These are phyloP conservation scores for Didymellaceae sp. DNA, from an alignment of 2,329 filamentous ascomycete genomes.

Conservation along the genomic window DNA sequence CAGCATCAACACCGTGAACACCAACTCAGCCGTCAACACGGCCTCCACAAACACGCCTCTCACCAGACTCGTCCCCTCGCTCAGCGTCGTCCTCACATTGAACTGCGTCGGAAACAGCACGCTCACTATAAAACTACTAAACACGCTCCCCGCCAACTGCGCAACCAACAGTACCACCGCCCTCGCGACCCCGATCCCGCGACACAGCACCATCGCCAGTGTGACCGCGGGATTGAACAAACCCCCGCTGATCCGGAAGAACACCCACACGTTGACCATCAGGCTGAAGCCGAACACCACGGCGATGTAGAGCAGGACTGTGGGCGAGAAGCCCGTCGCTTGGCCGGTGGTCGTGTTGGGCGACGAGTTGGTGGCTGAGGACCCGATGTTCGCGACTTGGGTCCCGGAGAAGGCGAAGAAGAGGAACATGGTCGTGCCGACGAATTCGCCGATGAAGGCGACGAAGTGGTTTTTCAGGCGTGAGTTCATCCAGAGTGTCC, in stretches of 20 bases:
- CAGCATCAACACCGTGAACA: slow-evolving; percentile 61
- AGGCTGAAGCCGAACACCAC: slow-evolving; percentile 47
- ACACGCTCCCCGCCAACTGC: slow-evolving; percentile 55
- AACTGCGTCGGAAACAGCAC: slow-evolving; percentile 55
- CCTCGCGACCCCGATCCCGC: slow-evolving; percentile 52
- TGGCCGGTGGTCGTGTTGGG: slow-evolving; percentile 50
- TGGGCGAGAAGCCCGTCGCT: slow-evolving; percentile 26
- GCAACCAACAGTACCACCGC: slow-evolving; percentile 53
- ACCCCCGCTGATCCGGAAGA: slow-evolving; percentile 47
- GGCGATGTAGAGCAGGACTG: slow-evolving; percentile 46
- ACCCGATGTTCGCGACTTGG: slow-evolving; percentile 57
- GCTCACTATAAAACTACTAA: slow-evolving; percentile 53
- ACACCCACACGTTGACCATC: slow-evolving; percentile 51
- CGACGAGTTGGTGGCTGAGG: slow-evolving; percentile 35
- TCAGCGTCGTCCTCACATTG: slow-evolving; percentile 55
- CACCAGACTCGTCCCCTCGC: slow-evolving; percentile 49
- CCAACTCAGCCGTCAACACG: slow-evolving; percentile 44
- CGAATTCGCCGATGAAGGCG: slow-evolving; percentile 56
- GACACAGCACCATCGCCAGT: slow-evolving; percentile 46
- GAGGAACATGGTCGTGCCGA: slow-evolving; percentile 55
- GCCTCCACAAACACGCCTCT: slow-evolving; percentile 55
- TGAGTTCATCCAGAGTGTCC: slow-evolving; percentile 48
- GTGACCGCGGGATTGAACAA: slow-evolving; percentile 44
- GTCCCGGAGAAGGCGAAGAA: slow-evolving; percentile 55
- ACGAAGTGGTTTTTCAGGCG: slow-evolving; percentile 51